These are phyloP conservation scores for Agrostemma githago DNA, from an alignment of 148 eudicot genomes.

Conservation along the genomic window DNA sequence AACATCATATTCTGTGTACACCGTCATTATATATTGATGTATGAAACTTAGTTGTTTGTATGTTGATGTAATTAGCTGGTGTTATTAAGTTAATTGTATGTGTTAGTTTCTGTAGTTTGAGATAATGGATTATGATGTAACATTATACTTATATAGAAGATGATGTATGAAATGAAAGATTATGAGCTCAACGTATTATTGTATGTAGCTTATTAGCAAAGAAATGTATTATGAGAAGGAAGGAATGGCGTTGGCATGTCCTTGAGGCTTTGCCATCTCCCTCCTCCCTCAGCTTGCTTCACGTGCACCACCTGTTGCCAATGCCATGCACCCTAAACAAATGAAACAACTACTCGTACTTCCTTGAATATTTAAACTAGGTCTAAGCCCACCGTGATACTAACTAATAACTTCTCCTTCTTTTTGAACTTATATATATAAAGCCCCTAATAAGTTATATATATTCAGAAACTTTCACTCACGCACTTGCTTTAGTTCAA, in stretches of 20 bases:
- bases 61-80: background rate
- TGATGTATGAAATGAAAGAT: constrained; percentile 12
- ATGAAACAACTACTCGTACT: no score
- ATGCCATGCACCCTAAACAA: no score
- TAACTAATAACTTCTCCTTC: no score
- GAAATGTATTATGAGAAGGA: constrained; percentile 25
- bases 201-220: constrained; percentile 25
- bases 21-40: constrained; percentile 23
- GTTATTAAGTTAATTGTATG: background rate
- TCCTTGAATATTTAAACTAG: no score
- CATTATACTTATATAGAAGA: background rate
- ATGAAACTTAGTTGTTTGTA: background rate
- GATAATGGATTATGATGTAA: background rate
- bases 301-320: constrained; percentile 5
- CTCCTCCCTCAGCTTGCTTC: constrained; percentile 18
- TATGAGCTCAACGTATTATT: constrained; percentile 1
- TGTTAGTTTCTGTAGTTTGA: no score
- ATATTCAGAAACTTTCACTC: no score
- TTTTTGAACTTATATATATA: no score
- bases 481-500: no score
- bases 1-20: constrained; percentile 32
- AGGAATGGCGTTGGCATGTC: constrained; percentile 41
- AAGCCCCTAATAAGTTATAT: no score
- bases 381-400: no score
- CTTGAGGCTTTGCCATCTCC: constrained; percentile 14